Conservation (phyloP, 2,329 filamentous ascomycete genomes). For the Fusarium brachygibbosum region DNA sequence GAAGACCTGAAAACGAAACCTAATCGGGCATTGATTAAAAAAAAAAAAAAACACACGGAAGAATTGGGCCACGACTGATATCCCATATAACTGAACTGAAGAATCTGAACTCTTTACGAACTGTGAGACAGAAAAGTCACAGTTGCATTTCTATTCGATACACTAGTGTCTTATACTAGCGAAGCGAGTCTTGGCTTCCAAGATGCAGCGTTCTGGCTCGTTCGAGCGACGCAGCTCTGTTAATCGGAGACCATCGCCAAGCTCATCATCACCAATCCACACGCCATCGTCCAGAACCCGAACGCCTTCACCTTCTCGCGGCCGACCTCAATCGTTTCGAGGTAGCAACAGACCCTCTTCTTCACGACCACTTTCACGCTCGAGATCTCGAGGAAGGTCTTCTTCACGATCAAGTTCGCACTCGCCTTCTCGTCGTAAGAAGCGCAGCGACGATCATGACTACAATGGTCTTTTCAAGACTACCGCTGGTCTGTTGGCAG, state of each 20-base stretch:
- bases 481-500: slow-evolving; percentile 52
- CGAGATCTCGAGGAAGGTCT: slow-evolving; percentile 34
- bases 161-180: slow-evolving; percentile 7
- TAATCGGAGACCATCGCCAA: slow-evolving; percentile 20
- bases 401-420: slow-evolving; percentile 42
- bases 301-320: slow-evolving; percentile 36
- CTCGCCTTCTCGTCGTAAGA: slow-evolving; percentile 39
- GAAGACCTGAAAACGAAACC: slow-evolving; percentile 13
- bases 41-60: neutral
- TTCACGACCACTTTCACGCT: slow-evolving; percentile 19
- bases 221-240: slow-evolving; percentile 40
- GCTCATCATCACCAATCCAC: slow-evolving; percentile 26
- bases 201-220: slow-evolving; percentile 42
- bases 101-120: neutral
- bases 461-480: slow-evolving; percentile 51
- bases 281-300: slow-evolving; percentile 28
- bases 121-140: slow-evolving; percentile 2
- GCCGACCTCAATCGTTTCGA: slow-evolving; percentile 28
- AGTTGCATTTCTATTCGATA: neutral
- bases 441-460: slow-evolving; percentile 27
- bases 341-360: slow-evolving; percentile 1
- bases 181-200: slow-evolving; percentile 27
- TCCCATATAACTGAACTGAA: slow-evolving; percentile 18
- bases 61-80: slow-evolving; percentile 9
- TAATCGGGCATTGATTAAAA: slow-evolving; percentile 9